Percentiles rank a stretch among this genome's conserved stretches.
Evolutionary conservation across 2,329 filamentous ascomycete genomes (phyloP).

Genomic region (Grosmannia serpens): DNA sequence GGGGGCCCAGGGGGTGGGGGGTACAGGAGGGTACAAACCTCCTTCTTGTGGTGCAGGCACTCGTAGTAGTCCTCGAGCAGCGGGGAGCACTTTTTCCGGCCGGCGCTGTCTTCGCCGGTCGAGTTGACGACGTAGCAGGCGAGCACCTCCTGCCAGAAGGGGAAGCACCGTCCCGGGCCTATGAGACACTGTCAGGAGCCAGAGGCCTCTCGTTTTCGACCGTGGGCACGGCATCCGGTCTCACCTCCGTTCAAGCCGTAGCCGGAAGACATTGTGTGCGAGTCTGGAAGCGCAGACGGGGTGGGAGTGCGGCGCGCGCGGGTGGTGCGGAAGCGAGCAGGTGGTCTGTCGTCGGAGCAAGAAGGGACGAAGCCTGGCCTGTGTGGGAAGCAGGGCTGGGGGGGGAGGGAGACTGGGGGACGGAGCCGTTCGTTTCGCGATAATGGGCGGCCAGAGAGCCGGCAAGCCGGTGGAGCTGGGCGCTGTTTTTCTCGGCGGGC

Average conservation of each 20-base stretch:
- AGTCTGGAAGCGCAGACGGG: neutral
- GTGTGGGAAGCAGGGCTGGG: neutral
- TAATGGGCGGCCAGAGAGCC: neutral
- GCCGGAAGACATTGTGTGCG: conserved; percentile 59
- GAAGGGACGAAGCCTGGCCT: too few species aligned
- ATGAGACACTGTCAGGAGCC: conserved; percentile 4
- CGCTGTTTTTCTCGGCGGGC: neutral
- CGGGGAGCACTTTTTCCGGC: conserved; percentile 78
- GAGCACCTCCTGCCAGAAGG: conserved; percentile 98
- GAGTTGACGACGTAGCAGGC: conserved; percentile 97
- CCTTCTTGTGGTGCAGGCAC: conserved; percentile 97
- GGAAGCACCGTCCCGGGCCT: conserved; percentile 76
- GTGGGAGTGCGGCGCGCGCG: neutral
- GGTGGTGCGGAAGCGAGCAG: neutral
- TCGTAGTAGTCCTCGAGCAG: conserved; percentile 96
- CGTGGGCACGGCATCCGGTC: conserved; percentile 14
- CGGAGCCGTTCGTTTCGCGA: neutral
- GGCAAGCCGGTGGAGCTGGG: conserved; percentile 1
- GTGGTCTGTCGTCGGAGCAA: neutral
- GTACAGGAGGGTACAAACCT: conserved; percentile 45
- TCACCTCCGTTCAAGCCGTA: conserved; percentile 71
- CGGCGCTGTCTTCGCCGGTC: conserved; percentile 60
- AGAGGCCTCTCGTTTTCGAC: neutral
- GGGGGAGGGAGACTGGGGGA: too few species aligned
- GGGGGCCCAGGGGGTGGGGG: neutral